Evolutionary conservation across 768 basidiomycete species (phyloP).

Genomic region (Albatrellus ellisii): DNA sequence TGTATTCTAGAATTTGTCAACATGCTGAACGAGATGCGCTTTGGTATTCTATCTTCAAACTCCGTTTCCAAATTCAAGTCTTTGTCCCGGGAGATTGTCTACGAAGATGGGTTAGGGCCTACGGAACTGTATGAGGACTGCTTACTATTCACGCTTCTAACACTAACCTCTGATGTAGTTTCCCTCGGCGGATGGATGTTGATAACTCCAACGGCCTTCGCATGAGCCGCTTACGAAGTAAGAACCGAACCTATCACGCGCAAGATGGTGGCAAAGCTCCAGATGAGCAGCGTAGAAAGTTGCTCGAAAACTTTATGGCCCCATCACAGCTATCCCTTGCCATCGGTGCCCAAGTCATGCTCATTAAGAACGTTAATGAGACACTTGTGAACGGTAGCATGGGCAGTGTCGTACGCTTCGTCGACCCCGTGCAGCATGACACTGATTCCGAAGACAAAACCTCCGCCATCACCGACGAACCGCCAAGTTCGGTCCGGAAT

Average conservation of each 20-base stretch:
- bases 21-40: slow-evolving; percentile 99
- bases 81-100: slow-evolving; percentile 57
- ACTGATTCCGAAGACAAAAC: slow-evolving; percentile 9
- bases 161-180: slow-evolving; percentile 32
- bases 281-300: slow-evolving; percentile 48
- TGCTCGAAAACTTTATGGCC: slow-evolving; percentile 89
- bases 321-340: slow-evolving; percentile 56
- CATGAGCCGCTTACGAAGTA: slow-evolving; percentile 44
- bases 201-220: slow-evolving; percentile 69
- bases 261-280: slow-evolving; percentile 50
- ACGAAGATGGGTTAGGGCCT: slow-evolving; percentile 71
- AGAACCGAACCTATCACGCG: slow-evolving; percentile 40
- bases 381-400: slow-evolving; percentile 89
- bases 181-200: slow-evolving; percentile 87
- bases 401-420: slow-evolving; percentile 73
- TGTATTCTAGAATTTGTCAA: slow-evolving; percentile 62
- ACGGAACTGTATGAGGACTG: slow-evolving; percentile 67
- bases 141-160: neutral
- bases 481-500: slow-evolving; percentile 2
- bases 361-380: slow-evolving; percentile 90
- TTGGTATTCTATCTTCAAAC: slow-evolving; percentile 49
- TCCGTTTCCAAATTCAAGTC: slow-evolving; percentile 62
- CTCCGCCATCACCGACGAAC: slow-evolving; percentile 6
- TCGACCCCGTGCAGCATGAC: slow-evolving; percentile 28
- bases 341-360: slow-evolving; percentile 82